Conservation (phyloP, 2,329 filamentous ascomycete species). For the Paecilomyces sp. region DNA sequence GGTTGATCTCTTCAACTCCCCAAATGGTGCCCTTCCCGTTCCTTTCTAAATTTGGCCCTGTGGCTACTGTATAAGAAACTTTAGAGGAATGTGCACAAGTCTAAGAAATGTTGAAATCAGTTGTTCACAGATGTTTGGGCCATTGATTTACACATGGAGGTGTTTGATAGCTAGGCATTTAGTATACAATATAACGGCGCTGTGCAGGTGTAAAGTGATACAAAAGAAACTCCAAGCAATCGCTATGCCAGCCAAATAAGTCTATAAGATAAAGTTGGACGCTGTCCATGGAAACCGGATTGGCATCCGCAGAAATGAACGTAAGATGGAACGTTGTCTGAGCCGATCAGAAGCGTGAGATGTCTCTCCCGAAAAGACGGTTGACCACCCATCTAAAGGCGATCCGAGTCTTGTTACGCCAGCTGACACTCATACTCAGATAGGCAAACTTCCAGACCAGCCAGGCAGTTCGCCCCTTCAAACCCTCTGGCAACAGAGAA, state of each 20-base stretch:
- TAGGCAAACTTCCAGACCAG: conserved; percentile 40
- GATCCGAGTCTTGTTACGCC: conserved; percentile 37
- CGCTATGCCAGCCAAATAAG: neutral
- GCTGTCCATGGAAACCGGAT: neutral
- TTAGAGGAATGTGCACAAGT: too few relatives aligned
- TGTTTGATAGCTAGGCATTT: too few relatives aligned
- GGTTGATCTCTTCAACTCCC: too few relatives aligned
- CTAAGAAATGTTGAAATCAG: too few relatives aligned
- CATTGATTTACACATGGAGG: too few relatives aligned
- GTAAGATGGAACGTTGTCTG: neutral
- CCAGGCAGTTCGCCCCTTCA: conserved; percentile 34
- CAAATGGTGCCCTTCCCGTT: too few relatives aligned
- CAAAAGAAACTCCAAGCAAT: neutral
- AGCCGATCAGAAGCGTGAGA: conserved; percentile 33
- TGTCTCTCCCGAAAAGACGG: conserved; percentile 36
- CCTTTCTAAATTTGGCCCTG: too few relatives aligned
- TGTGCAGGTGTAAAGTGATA: neutral
- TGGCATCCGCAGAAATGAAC: neutral
- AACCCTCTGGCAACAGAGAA: conserved; percentile 25
- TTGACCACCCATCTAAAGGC: conserved; percentile 37
- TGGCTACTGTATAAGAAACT: too few relatives aligned
- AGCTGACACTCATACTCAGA: conserved; percentile 40
- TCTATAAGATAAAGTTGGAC: neutral
- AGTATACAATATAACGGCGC: neutral
- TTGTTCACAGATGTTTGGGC: too few relatives aligned